Evolutionary conservation across 1,284 basidiomycete genomes (phyloP).

Genomic region (Exobasidium cylindrosporum): DNA sequence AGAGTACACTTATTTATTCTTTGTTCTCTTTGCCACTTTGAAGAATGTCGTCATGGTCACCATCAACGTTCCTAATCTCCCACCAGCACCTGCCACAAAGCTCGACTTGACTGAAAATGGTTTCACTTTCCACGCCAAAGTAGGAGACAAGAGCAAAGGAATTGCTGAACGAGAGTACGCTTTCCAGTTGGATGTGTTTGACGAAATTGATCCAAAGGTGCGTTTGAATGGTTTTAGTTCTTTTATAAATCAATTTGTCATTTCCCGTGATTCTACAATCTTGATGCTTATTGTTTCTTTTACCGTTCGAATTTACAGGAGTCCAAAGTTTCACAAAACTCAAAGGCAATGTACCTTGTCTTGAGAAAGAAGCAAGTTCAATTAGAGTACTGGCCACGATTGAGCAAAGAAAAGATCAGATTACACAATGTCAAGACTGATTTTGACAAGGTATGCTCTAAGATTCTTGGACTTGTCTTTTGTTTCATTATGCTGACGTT

Average conservation of each 20-base stretch:
- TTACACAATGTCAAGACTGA: slow-evolving; percentile 57
- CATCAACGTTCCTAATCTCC: slow-evolving; percentile 54
- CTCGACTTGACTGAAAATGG: slow-evolving; percentile 42
- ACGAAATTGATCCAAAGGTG: slow-evolving; percentile 41
- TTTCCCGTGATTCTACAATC: no score
- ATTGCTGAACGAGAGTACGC: slow-evolving; percentile 46
- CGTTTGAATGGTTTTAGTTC: no score
- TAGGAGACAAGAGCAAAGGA: slow-evolving; percentile 39
- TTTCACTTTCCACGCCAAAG: slow-evolving; percentile 42
- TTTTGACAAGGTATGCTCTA: slow-evolving; percentile 42
- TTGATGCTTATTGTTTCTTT: not conserved
- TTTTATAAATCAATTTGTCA: no score
- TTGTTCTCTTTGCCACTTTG: not conserved
- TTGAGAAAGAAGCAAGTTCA: slow-evolving; percentile 50
- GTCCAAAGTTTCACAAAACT: slow-evolving; percentile 46
- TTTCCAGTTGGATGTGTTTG: slow-evolving; percentile 52
- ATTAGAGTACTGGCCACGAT: slow-evolving; percentile 54
- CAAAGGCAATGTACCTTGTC: slow-evolving; percentile 49
- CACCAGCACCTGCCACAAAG: slow-evolving; percentile 43
- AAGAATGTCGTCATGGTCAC: slow-evolving; percentile 52
- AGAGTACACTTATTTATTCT: not conserved
- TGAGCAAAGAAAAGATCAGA: slow-evolving; percentile 55
- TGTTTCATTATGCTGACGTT: slow-evolving; percentile 11
- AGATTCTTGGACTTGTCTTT: slow-evolving; percentile 16
- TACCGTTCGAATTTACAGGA: slow-evolving; percentile 18